Evolutionary conservation across 768 basidiomycete species (phyloP).

Genomic region (Lyophyllum decastes): DNA sequence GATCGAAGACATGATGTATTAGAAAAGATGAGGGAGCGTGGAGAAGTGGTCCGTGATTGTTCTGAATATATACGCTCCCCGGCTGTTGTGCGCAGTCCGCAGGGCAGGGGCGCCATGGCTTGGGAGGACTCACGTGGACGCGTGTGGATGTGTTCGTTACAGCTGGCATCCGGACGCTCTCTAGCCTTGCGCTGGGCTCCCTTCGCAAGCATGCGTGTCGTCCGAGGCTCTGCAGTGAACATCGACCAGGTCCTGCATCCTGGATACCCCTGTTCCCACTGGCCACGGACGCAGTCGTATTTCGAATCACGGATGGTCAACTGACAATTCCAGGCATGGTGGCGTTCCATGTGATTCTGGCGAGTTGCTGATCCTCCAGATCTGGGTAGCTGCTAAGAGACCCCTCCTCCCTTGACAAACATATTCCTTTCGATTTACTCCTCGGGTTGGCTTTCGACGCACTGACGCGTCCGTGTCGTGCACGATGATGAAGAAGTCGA

Average conservation of each 20-base stretch:
- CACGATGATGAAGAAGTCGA: background rate
- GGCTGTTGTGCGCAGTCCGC: no score
- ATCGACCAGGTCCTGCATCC: no score
- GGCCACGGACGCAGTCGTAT: background rate
- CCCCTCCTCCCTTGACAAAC: no score
- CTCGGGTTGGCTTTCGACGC: background rate
- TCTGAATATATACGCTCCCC: background rate
- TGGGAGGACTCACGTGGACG: no score
- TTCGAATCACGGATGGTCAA: background rate
- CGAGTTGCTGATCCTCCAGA: background rate
- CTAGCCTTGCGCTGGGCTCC: no score
- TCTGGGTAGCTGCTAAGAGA: background rate
- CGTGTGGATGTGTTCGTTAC: no score
- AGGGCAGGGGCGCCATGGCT: no score
- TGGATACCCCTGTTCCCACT: background rate
- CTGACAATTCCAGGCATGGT: background rate
- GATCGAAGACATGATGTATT: slow-evolving; percentile 40
- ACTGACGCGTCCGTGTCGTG: background rate
- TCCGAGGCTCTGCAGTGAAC: no score
- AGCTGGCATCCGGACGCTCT: no score
- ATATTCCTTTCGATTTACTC: no score
- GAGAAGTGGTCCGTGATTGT: slow-evolving; percentile 1
- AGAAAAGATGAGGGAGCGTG: background rate
- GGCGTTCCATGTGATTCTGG: slow-evolving; percentile 14
- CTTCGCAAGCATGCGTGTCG: no score